Evolutionary conservation across 2,329 filamentous ascomycete genomes (phyloP), one percentile per base, ranked within the genome.

Genomic region (Tolypocladium inflatum): DNA sequence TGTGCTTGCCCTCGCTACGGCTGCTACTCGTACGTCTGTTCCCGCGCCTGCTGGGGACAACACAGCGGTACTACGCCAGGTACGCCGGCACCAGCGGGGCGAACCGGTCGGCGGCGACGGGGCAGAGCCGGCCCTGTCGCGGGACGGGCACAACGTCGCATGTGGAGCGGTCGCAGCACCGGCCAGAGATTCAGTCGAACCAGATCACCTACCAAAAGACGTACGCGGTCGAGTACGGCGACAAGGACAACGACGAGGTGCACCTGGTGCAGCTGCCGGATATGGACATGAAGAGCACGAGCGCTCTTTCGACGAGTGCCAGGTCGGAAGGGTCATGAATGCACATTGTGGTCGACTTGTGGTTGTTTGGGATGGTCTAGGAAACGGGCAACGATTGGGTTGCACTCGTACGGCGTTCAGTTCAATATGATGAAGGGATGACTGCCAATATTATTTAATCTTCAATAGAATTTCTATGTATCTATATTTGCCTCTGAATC

Each of bases 1-100:
- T 69, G 10, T 76, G 73, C 52, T 63, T 76, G 67, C 74, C 74
- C 0, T 66, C 72, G 0, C 57, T 76, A 2, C 66, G 71, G 10
- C 63, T 72, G 6, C 60, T 74, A 0, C 65, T 76, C 2, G 67
- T 73, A 13, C 63, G 69, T 0, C 63, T 77, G 38, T 73, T 78
- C 62, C 77, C 77, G 45, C 66, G 63, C 58, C 17, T 72, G 0
- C 59, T 68, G 9, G 67, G 69, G 13, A 66, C 70, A 19, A 65
- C 70, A 2, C 65, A 67, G n/a, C 59, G 62, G 10, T 68, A 68
- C 55, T 68, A 72, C 19, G 63, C 57, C 30, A 66, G 64, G 56
- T 66, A 69, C 30, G 59, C 60, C 2, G 45, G 58, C 1, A 63
- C 58, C 42, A 62, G 59, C 55, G 33, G 64, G 57, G 13, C 60